Base-by-base conservation (phyloP, 2,329 filamentous ascomycete genomes). In the Venturia effusa region DNA sequence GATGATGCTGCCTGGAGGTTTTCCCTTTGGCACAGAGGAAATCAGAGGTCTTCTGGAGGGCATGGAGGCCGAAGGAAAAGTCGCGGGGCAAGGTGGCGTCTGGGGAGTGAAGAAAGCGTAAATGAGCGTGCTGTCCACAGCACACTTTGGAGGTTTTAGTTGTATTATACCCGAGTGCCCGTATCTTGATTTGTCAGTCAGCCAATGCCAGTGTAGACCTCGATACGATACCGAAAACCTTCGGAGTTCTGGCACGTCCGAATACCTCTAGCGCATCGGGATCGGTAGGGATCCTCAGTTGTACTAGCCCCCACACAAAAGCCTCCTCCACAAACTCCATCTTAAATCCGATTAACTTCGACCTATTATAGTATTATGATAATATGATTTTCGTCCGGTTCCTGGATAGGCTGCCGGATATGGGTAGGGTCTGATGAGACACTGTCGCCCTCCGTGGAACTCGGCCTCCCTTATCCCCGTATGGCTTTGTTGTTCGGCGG, bases 1-100 rank as follows among this genome's bases (percentile, higher is more conserved):
- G 76, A 93, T 97, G 83, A 83, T 93, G 65, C 86, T 97, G 62
- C 84, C 89, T 0, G 91, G 91, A 15, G 92, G 92, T 1, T 97
- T 96, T 72, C 85, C 90, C 0, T 96, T 91, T 82, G 90, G 88
- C 66, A 90, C 90, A 70, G 92, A 96, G 72, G 92, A 97, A 76
- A 77, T 97, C 66, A 84, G 86, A 70, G 89, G 88, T 73, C 89
- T 97, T 72, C 76, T 97, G 65, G 84, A 79, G 10, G 85, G 88
- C 66, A 92, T 96, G 84, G 87, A 93, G n/a, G 79, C 80, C 6
- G 84, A 83, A 51, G 87, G 86, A 37, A 84, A 85, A 69, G 75
- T 95, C 70, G 88, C 67, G 55, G 66, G 67, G 59, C 69, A 69
- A 41, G 74, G 73, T 3, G 74, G 73, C 59, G 63, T 67, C 17